Evolutionary conservation across 129 eudicot species (phyloP), one percentile per base, ranked within the genome.

Genomic region (Helianthus tuberosus): DNA sequence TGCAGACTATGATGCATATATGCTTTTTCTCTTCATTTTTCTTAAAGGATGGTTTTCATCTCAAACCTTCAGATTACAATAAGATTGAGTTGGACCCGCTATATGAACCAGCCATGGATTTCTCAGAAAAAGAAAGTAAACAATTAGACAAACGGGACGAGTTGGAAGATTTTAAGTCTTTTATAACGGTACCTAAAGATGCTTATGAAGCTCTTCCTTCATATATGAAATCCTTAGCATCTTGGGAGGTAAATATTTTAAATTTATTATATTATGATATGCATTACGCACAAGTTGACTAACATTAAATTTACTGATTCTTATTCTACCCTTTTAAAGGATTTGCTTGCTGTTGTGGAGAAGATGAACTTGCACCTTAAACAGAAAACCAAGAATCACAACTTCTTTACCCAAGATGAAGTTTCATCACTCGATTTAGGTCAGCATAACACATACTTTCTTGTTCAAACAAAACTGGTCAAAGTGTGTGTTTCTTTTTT

Each of bases 181-280:
- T 73, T 38, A 73, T 93, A 69, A 36, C 16, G 59, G 77, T 88
- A 54, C 72, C 77, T 20, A 76, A 86, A 69, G 88, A 88, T 65
- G 96, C 78, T 74, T 93, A 93, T 81, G 96, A 90, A 79, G 77
- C 81, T 76, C 89, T 93, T 29, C 97, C 98, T 39, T 84, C 91
- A 48, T 85, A 82, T 64, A 84, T 93, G 96, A 93, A 81, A 82
- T 79, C 72, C 68, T 81, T 93, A 72, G 96, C 81, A 52, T 78
- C 97, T 15, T 93, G 91, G 96, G 89, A 93, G 98, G 98, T 87
- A 84, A 27, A 14, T 16, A 46, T 57, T 7, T 41, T 8, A 64
- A 23, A 10, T 27, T 9, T 29, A 6, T 41, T 12, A 52, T 15
- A 13, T 35, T 53, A 38, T 32, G 62, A 67, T 20, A 41, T 20